phyloP scores from a whole-genome alignment of 768 basidiomycete genomes.

The Boletus sp. region DNA sequence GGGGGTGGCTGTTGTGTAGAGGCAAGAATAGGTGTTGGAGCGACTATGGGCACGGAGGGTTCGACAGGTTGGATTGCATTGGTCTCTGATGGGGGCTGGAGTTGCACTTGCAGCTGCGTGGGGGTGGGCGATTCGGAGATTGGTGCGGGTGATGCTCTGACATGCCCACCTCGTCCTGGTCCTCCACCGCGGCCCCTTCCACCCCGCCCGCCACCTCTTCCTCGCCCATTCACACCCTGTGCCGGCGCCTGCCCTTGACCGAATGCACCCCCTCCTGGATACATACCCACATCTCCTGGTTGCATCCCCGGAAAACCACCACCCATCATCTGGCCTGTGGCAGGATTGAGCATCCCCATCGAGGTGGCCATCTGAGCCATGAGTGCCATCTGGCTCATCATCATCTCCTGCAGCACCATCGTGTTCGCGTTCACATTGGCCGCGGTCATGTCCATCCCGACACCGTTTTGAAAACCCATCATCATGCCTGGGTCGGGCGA shows the following conservation, averaged over 20 bases:
- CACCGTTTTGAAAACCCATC: constrained; percentile 44
- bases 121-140: constrained; percentile 17
- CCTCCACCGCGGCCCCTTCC: constrained; percentile 46
- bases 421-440: constrained; percentile 63
- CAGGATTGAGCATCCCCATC: constrained; percentile 72
- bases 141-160: constrained; percentile 23
- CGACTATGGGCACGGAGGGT: constrained; percentile 17
- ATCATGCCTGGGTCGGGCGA: constrained; percentile 38
- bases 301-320: constrained; percentile 60
- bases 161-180: constrained; percentile 40
- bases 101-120: constrained; percentile 18
- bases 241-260: constrained; percentile 15
- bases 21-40: constrained; percentile 28
- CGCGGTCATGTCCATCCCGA: constrained; percentile 40
- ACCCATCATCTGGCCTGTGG: constrained; percentile 52
- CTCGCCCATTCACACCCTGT: constrained; percentile 34
- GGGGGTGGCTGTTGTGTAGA: constrained; percentile 13
- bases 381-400: constrained; percentile 89
- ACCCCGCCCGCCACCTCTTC: constrained; percentile 46
- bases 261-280: constrained; percentile 29
- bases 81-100: constrained; percentile 16
- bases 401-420: constrained; percentile 79
- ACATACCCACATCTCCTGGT: constrained; percentile 49
- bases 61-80: constrained; percentile 7
- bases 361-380: constrained; percentile 90